Evolutionary conservation across 768 basidiomycete genomes (phyloP), one percentile per base, ranked within the genome.

Genomic region (Suillus subaureus): DNA sequence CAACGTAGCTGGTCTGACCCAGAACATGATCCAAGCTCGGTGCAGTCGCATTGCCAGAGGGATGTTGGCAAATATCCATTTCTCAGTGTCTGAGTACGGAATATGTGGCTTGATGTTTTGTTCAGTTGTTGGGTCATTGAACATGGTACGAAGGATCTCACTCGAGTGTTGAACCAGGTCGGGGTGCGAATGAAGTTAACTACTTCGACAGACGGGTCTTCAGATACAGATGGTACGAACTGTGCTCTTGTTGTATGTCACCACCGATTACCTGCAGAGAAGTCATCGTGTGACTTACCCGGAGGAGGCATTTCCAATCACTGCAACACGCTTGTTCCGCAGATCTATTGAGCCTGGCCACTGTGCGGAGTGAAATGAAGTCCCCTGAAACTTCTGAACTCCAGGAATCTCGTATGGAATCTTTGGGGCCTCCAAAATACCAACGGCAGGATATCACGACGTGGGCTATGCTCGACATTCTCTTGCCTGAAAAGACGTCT

Each of bases 241-340:
- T 91, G 90, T 2, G 89, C 87, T 3, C 89, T 89, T 64, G 18
- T 74, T 28, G 40, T 23, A 47, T 45, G 37, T 68, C 40, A 72
- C 33, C 40, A 63, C 51, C 3, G 23, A 42, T 23, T 63, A 33
- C 43, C 51, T 23, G 51, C 64, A 39, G 21, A n/a, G 40, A 28
- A 51, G 11, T 45, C 9, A 11, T 43, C 13, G 23, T 43, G n/a
- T 51, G 61, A 35, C 81, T 67, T 71, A 88, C 82, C 83, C 89
- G 40, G 86, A 87, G 64, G 87, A 88, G 1, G 87, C 89, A 72
- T 88, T 90, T 51, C 89, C 89, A 68, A 90, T 83, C 16, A 76
- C 67, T 21, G 66, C 80, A 26, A 82, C 72, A 28, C 70, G 68
- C 71, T 86, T 87, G 8, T 78, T 78, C 9, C 70, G 70, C 28